A percentile compares a stretch with the other conserved stretches of the same genome.
Conservation (phyloP, 225 moss, liverwort and hornwort species). For the Thuidium tamariscinum region DNA sequence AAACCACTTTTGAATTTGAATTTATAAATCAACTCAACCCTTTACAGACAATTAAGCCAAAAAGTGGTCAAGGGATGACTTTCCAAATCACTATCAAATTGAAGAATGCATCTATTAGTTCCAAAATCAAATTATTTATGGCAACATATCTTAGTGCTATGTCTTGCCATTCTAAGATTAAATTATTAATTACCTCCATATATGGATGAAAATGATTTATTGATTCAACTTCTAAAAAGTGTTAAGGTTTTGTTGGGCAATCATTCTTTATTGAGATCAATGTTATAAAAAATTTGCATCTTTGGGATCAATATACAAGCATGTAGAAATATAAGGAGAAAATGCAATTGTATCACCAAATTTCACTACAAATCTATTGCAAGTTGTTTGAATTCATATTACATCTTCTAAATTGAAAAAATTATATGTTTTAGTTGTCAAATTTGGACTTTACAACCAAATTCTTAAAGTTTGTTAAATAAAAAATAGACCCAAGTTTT, state of each 20-base stretch:
- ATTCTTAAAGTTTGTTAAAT: fast-evolving
- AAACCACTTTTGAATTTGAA: no score
- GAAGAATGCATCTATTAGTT: background rate
- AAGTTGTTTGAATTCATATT: fast-evolving
- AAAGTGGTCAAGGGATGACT: fast-evolving
- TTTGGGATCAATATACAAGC: background rate
- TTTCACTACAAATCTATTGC: background rate
- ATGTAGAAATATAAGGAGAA: background rate
- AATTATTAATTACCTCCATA: background rate
- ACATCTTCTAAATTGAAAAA: background rate
- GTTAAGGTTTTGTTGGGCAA: fast-evolving
- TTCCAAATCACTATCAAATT: fast-evolving
- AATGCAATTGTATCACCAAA: background rate
- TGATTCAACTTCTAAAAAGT: background rate
- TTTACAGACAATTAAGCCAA: fast-evolving
- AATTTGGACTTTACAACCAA: no score
- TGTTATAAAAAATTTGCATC: background rate
- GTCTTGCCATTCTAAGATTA: fast-evolving
- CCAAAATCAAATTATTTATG: fast-evolving
- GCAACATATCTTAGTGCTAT: fast-evolving
- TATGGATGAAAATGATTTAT: background rate
- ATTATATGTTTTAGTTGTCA: no score
- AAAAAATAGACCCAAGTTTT: background rate
- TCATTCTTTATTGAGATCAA: background rate
- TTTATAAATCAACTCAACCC: background rate